phyloP scores from a whole-genome alignment of 1,284 basidiomycete genomes.

The Athelia sp. region DNA sequence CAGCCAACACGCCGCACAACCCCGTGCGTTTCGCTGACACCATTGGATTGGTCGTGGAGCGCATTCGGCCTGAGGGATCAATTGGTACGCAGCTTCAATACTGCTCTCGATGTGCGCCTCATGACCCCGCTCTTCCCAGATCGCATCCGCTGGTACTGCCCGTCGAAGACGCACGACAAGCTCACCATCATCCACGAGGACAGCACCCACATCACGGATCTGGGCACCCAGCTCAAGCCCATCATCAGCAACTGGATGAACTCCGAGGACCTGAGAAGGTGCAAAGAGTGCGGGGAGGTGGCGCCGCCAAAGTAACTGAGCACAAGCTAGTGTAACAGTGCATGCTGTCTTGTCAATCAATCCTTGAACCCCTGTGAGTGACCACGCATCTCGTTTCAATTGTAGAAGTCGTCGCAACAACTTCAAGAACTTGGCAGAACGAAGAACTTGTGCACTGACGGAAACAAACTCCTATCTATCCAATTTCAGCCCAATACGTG shows the following conservation, averaged over 20 bases:
- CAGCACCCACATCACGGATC: constrained; percentile 84
- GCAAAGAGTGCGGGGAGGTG: constrained; percentile 63
- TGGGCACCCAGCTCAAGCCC: constrained; percentile 92
- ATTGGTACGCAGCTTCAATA: constrained; percentile 36
- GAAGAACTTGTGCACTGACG: too few species aligned
- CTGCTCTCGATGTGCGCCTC: constrained; percentile 4
- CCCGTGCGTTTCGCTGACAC: constrained; percentile 90
- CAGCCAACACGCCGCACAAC: constrained; percentile 93
- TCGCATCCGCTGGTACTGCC: constrained; percentile 93
- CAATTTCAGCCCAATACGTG: too few species aligned
- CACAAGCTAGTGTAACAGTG: too few species aligned
- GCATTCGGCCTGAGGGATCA: constrained; percentile 69
- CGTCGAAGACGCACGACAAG: constrained; percentile 53
- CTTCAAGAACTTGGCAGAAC: too few species aligned
- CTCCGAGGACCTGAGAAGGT: constrained; percentile 59
- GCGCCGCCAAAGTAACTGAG: constrained; percentile 60
- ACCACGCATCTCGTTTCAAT: too few species aligned
- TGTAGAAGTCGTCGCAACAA: too few species aligned
- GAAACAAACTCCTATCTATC: too few species aligned
- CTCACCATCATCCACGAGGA: constrained; percentile 88
- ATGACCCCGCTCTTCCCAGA: constrained; percentile 44
- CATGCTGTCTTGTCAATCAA: too few species aligned
- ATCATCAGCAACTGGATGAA: constrained; percentile 79
- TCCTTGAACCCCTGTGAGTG: too few species aligned
- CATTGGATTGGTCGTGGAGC: constrained; percentile 91